Conservation (phyloP, 768 basidiomycete genomes). For the Naematelia aurantialba region DNA sequence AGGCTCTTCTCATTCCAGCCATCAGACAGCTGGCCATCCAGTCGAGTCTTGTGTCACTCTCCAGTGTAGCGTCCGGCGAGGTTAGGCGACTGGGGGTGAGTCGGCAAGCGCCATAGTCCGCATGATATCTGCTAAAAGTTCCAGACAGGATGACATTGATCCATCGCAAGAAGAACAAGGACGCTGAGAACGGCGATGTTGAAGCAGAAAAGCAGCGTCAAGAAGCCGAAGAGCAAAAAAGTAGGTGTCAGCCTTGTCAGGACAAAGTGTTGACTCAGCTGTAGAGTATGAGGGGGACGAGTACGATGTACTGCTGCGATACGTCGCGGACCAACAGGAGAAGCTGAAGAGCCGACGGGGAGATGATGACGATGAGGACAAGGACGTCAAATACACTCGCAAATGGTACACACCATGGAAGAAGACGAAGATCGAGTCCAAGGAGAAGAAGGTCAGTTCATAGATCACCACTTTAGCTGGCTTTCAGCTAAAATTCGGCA, state of each 20-base stretch:
- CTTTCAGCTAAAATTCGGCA: conserved; percentile 11
- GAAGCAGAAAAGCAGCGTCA: conserved; percentile 26
- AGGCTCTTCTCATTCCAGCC: too few species aligned
- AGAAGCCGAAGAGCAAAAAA: conserved; percentile 36
- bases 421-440: conserved; percentile 43
- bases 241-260: conserved; percentile 16
- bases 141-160: conserved; percentile 25
- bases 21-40: too few species aligned
- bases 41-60: too few species aligned
- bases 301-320: conserved; percentile 52
- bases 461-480: not conserved
- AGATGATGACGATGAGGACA: conserved; percentile 49
- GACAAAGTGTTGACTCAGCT: not conserved
- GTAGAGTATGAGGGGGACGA: conserved; percentile 50
- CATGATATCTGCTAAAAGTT: not conserved
- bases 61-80: too few species aligned
- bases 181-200: conserved; percentile 32
- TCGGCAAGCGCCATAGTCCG: too few species aligned
- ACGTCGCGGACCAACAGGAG: conserved; percentile 22
- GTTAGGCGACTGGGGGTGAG: too few species aligned
- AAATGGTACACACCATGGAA: conserved; percentile 57
- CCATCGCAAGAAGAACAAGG: conserved; percentile 29
- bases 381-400: conserved; percentile 42
- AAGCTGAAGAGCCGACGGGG: conserved; percentile 41
- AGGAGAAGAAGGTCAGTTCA: conserved; percentile 47